Base-by-base conservation (phyloP, 768 basidiomycete genomes). In the Termitomyces bulborhizus region DNA sequence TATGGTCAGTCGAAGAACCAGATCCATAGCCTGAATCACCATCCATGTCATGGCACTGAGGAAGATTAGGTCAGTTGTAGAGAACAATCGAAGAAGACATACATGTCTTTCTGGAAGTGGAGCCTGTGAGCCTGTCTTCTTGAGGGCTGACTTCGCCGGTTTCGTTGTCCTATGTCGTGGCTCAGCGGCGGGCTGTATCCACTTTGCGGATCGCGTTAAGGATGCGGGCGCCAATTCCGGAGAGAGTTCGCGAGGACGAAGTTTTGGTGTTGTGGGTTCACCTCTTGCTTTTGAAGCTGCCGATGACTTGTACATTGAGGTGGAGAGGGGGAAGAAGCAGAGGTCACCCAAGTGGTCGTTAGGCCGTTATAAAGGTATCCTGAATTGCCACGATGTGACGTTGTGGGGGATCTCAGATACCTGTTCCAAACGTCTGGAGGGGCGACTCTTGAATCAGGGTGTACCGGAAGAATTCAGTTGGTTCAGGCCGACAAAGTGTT, bases 281-380 rank as follows among this genome's bases (percentile, higher is more conserved):
- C 56, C 56, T 57, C 57, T 60, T 58, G 63, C 56, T 47, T 55
- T 55, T 59, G 59, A 60, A 44, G 50, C 63, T 44, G 51, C 57
- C 51, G 57, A 57, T 65, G 69, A 71, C 67, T 69, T 71, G 61
- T 68, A 72, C 72, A 74, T 74, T 29, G 29, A 53, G 59, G 49
- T 36, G 60, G 65, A 53, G 59, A 47, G 40, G 61, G 65, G 52
- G 18, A 29, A 50, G 46, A 53, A 45, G 49, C 53, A 53, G 56
- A 50, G 53, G 54, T 62, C 57, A 53, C 12, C 16, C 15, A 64
- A 54, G 27, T 47, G 43, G 46, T 48, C 48, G 54, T 63, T 57
- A 53, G 49, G 55, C 46, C 57, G 63, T 66, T 65, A 66, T 66
- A 68, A 62, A 65, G 56, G 59, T 60, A 66, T 60, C 62, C 29